A percentile compares a stretch with the other conserved stretches of the same genome.
Evolutionary conservation across 2,329 filamentous ascomycete species (phyloP).

Genomic region (Cucurbitaria berberidis): DNA sequence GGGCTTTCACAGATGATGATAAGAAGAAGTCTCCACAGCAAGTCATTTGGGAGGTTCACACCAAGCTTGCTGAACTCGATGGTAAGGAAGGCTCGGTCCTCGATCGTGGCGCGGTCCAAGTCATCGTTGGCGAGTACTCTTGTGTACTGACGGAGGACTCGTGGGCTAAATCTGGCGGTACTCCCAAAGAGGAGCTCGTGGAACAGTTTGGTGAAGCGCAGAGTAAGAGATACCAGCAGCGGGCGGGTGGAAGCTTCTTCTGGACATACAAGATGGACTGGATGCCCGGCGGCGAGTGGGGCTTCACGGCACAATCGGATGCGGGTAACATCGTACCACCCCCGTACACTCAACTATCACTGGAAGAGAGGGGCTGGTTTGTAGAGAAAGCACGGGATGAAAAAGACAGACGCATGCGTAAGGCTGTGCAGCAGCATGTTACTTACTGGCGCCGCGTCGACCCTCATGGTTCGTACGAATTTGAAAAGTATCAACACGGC

Average conservation of each 20-base stretch:
- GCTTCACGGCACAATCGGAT: constrained; percentile 61
- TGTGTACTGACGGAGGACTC: constrained; percentile 61
- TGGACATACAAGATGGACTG: constrained; percentile 69
- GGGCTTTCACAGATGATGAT: constrained; percentile 62
- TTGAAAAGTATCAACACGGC: constrained; percentile 61
- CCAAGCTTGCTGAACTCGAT: constrained; percentile 55
- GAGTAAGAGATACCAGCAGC: constrained; percentile 56
- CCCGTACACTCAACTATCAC: constrained; percentile 32
- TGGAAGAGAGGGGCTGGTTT: constrained; percentile 29
- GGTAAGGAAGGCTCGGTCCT: constrained; percentile 56
- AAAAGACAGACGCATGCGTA: constrained; percentile 42
- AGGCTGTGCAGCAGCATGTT: constrained; percentile 53
- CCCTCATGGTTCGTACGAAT: constrained; percentile 57
- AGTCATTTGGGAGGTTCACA: constrained; percentile 55
- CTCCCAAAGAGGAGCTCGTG: constrained; percentile 49
- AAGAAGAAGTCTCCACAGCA: constrained; percentile 59
- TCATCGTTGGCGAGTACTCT: constrained; percentile 65
- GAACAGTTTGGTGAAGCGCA: constrained; percentile 58
- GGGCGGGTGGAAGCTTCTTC: constrained; percentile 61
- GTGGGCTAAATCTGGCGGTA: constrained; percentile 49
- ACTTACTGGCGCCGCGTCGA: constrained; percentile 57
- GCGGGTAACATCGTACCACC: constrained; percentile 50
- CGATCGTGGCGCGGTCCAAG: constrained; percentile 58
- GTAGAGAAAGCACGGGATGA: constrained; percentile 51
- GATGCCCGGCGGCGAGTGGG: constrained; percentile 68